These are phyloP conservation scores for Nasturtium officinale DNA, from an alignment of 345 rosid genomes.

Conservation along the genomic window DNA sequence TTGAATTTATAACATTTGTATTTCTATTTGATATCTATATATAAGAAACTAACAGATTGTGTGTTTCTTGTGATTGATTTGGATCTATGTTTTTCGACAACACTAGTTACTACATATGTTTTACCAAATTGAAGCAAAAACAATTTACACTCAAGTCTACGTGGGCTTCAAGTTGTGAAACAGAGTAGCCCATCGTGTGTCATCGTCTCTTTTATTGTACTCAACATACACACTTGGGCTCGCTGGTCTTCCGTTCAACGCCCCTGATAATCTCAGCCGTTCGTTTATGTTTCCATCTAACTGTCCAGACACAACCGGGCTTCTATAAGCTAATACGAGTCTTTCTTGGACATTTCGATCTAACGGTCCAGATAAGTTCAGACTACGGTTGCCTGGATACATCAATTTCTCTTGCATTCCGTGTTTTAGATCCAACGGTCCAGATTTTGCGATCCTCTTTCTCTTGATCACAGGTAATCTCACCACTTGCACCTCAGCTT, in stretches of 20 bases:
- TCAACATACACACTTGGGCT: slow-evolving; percentile 50
- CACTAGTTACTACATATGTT: neutral
- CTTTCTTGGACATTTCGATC: slow-evolving; percentile 61
- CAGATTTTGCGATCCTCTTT: slow-evolving; percentile 62
- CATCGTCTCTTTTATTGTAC: slow-evolving; percentile 46
- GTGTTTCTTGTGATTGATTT: too few relatives aligned
- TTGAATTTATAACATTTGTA: too few relatives aligned
- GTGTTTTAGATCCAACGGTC: slow-evolving; percentile 57
- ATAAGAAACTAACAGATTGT: too few relatives aligned
- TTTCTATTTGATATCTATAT: too few relatives aligned
- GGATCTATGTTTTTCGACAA: too few relatives aligned
- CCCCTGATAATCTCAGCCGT: slow-evolving; percentile 57
- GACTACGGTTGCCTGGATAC: slow-evolving; percentile 32
- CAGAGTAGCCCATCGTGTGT: slow-evolving; percentile 59
- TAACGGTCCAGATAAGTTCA: slow-evolving; percentile 69
- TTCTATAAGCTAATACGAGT: slow-evolving; percentile 47
- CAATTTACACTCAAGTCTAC: slow-evolving; percentile 26
- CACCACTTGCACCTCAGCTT: slow-evolving; percentile 40
- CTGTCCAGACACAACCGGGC: slow-evolving; percentile 51
- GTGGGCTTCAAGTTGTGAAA: slow-evolving; percentile 87
- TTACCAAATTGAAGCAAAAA: slow-evolving; percentile 5
- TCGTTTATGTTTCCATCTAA: slow-evolving; percentile 43
- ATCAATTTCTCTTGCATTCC: slow-evolving; percentile 44
- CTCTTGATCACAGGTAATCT: slow-evolving; percentile 35
- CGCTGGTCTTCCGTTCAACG: slow-evolving; percentile 47